These are phyloP conservation scores for Tylopilus sp. DNA, from an alignment of 1,284 basidiomycete genomes.

Conservation along the genomic window DNA sequence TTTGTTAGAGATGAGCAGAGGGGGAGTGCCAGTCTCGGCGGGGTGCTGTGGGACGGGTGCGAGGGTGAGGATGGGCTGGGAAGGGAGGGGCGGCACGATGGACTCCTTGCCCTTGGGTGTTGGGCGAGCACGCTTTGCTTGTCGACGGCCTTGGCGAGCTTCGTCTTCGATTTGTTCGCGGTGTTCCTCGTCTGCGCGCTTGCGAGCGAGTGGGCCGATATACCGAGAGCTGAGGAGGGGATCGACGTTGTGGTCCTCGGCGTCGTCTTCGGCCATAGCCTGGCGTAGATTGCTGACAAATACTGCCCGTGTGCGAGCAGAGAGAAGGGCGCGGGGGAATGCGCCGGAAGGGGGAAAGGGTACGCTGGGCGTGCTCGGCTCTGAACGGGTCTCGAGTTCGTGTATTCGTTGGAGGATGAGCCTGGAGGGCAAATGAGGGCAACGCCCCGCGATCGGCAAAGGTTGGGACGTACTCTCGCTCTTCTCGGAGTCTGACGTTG, in stretches of 20 bases:
- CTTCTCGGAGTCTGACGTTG: conserved; percentile 53
- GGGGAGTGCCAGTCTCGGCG: conserved; percentile 11
- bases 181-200: conserved; percentile 43
- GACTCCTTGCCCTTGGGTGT: conserved; percentile 40
- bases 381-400: conserved; percentile 47
- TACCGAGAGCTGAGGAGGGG: conserved; percentile 46
- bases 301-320: conserved; percentile 32
- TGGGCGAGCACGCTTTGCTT: conserved; percentile 28
- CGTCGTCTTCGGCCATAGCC: conserved; percentile 46
- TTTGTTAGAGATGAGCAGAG: conserved; percentile 38
- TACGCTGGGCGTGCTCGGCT: conserved; percentile 18
- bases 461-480: conserved; percentile 49
- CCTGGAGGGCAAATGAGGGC: conserved; percentile 33
- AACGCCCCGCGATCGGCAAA: conserved; percentile 6
- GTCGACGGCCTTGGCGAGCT: conserved; percentile 37
- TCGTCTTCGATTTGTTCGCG: conserved; percentile 40
- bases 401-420: conserved; percentile 54
- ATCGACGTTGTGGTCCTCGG: conserved; percentile 45
- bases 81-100: conserved; percentile 16
- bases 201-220: conserved; percentile 43
- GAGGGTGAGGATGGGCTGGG: conserved; percentile 26
- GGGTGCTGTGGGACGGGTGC: conserved; percentile 22
- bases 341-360: conserved; percentile 38
- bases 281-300: conserved; percentile 46
- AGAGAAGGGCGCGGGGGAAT: conserved; percentile 46